Percentiles rank a stretch among this genome's conserved stretches.
These are phyloP conservation scores for Citrus glauca DNA, from an alignment of 345 rosid species.

Conservation along the genomic window DNA sequence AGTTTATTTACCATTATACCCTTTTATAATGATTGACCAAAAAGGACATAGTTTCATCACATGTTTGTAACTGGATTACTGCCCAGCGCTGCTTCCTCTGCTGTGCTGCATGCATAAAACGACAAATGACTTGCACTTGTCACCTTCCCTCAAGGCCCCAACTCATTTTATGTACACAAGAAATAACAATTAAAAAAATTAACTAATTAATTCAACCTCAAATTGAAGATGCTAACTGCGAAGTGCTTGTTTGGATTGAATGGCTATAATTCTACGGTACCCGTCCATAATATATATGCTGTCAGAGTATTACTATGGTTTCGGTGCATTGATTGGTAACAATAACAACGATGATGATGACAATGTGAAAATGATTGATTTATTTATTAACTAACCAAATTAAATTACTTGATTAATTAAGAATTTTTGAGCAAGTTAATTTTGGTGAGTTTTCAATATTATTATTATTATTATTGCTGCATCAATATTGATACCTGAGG, in stretches of 20 bases:
- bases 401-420: no score
- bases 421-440: no score
- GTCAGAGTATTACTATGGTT: background rate
- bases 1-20: background rate
- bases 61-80: slow-evolving; percentile 13
- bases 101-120: slow-evolving; percentile 22
- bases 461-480: no score
- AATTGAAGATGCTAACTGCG: background rate
- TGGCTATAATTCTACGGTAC: background rate
- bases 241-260: background rate
- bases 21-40: background rate
- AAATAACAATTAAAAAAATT: no score
- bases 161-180: background rate
- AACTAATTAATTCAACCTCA: background rate
- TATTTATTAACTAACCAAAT: background rate
- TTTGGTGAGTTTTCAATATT: background rate
- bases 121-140: slow-evolving; percentile 18
- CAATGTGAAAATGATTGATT: background rate
- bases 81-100: background rate
- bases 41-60: slow-evolving; percentile 34
- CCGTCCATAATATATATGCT: background rate
- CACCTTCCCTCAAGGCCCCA: slow-evolving; percentile 6
- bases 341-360: background rate
- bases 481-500: slow-evolving; percentile 58
- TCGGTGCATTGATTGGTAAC: background rate